Evolutionary conservation across 75 land plant genomes (phyloP), one percentile per base, ranked within the genome.

Genomic region (Pinus taeda): DNA sequence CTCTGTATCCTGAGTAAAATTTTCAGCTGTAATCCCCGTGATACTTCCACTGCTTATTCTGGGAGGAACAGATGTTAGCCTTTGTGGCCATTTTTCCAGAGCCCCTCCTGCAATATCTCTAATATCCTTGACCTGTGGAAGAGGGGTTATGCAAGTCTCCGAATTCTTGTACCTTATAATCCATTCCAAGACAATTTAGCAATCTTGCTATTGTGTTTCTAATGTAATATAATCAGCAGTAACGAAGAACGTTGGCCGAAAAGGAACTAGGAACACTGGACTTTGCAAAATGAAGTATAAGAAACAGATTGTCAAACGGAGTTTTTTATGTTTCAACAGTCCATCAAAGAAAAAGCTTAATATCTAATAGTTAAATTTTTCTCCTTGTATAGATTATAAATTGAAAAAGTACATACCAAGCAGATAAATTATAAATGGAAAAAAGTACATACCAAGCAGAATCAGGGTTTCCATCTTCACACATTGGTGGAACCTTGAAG

Each of bases 81-180:
- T 78, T 13, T 74, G 71, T 29, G 90, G 90, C 81, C 88, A 88
- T 21, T 81, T 81, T 45, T 85, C 81, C 42, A 86, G n/a, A 20
- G 20, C 66, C 49, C 88, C 88, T 29, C 90, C 90, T 33, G 90
- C 79, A 24, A 83, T 82, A 56, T 88, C 88, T 14, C 45, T 65
- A 12, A 64, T 74, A 8, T 74, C 72, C 15, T 82, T 67, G 15
- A 86, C 95, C 39, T 85, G 88, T 26, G 95, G 98, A 57, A 95
- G 85, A 3, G 87, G 93, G 6, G 96, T 93, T 56, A 93, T 81
- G 83, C 98, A 95, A 15, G 89, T 78, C 60, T 92, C 88, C 93
- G 93, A 83, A 37, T 90, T 80, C 37, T 78, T 87, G 75, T 94
- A 90, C 96, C 96, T 93, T 15, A 18, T 3, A 21, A 79, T 79